Conservation (phyloP, 371 early-diverging fungal species). For the Syncephalastrum sp. region DNA sequence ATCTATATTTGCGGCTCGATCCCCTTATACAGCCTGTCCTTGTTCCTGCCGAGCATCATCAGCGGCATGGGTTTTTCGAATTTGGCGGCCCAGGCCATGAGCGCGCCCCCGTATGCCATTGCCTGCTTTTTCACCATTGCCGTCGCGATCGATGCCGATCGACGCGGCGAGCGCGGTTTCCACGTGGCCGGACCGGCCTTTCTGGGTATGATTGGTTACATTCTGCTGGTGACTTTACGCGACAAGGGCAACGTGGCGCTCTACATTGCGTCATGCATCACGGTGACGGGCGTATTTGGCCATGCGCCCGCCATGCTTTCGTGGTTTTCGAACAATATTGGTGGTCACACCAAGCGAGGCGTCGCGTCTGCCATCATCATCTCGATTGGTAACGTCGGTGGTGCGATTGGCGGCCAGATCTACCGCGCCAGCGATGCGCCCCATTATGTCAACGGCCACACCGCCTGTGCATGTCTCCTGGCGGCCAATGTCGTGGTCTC, state of each 20-base stretch:
- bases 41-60: constrained; percentile 76
- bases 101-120: constrained; percentile 17
- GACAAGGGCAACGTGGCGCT: constrained; percentile 20
- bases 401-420: constrained; percentile 60
- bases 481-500: constrained; percentile 34
- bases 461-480: constrained; percentile 44
- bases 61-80: constrained; percentile 60
- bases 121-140: constrained; percentile 57
- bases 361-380: constrained; percentile 60
- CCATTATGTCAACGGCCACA: constrained; percentile 49
- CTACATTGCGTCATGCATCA: constrained; percentile 55
- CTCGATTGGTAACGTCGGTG: constrained; percentile 54
- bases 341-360: constrained; percentile 66
- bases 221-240: constrained; percentile 50
- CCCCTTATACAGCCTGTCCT: constrained; percentile 62
- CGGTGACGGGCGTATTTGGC: constrained; percentile 56
- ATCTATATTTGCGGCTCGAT: constrained; percentile 64
- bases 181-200: constrained; percentile 62
- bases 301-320: constrained; percentile 59
- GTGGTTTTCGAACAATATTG: constrained; percentile 64
- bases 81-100: constrained; percentile 51
- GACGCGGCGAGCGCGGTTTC: constrained; percentile 57
- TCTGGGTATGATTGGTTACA: constrained; percentile 65
- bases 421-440: constrained; percentile 64
- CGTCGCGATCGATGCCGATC: constrained; percentile 66